Evolutionary conservation across 2,329 filamentous ascomycete species (phyloP).

Genomic region (Fusarium subtropicale): DNA sequence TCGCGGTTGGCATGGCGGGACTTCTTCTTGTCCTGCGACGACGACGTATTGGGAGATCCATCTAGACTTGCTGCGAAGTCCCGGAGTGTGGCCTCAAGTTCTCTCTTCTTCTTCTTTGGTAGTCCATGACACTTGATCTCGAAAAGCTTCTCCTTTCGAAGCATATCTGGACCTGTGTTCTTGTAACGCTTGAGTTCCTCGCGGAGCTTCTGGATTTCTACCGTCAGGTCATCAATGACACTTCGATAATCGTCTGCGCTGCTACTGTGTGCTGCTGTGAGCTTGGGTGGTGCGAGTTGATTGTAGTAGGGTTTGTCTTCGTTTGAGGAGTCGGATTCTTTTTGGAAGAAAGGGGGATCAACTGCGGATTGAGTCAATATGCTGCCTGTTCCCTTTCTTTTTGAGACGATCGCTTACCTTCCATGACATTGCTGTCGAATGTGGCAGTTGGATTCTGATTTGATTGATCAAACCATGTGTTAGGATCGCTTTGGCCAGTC

Average conservation of each 20-base stretch:
- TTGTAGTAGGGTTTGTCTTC: slow-evolving; percentile 54
- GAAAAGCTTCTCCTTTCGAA: slow-evolving; percentile 82
- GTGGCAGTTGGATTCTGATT: slow-evolving; percentile 62
- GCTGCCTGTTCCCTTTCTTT: not conserved
- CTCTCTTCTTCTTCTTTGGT: slow-evolving; percentile 77
- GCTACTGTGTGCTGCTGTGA: slow-evolving; percentile 61
- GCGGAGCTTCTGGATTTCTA: slow-evolving; percentile 84
- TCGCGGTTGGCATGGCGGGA: slow-evolving; percentile 55
- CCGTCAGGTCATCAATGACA: slow-evolving; percentile 87
- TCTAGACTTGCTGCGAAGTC: slow-evolving; percentile 76
- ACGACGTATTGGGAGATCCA: slow-evolving; percentile 57
- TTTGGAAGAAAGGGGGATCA: slow-evolving; percentile 68
- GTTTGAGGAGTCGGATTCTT: slow-evolving; percentile 63
- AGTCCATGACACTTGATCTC: slow-evolving; percentile 84
- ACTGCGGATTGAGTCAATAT: slow-evolving; percentile 48
- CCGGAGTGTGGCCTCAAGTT: slow-evolving; percentile 78
- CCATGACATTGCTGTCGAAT: slow-evolving; percentile 60
- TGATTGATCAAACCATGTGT: slow-evolving; percentile 65
- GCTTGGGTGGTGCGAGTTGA: slow-evolving; percentile 46
- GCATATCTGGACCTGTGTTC: slow-evolving; percentile 71
- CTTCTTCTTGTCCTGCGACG: slow-evolving; percentile 56
- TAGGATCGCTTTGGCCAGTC: slow-evolving; percentile 63
- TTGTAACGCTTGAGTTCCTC: slow-evolving; percentile 78
- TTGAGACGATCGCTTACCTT: slow-evolving; percentile 52
- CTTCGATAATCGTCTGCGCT: slow-evolving; percentile 81